Base-by-base conservation (phyloP, 805 yeast genomes). In the Starmerella floricola region DNA sequence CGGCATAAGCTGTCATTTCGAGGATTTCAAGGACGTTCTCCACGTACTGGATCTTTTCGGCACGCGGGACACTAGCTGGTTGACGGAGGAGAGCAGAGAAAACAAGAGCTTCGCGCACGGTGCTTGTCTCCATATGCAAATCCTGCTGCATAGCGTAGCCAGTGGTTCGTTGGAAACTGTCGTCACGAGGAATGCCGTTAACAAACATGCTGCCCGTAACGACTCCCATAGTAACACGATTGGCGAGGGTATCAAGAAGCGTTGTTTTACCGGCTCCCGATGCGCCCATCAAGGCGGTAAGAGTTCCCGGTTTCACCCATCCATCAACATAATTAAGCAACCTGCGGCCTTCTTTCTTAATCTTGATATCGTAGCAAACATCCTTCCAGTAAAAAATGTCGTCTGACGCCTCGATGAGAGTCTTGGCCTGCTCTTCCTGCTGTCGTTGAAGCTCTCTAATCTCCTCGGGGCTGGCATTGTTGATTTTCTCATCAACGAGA, bases 221-320 rank as follows among this genome's bases (percentile, higher is more conserved):
- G 15, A 74, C 76, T 61, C 88, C 91, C 58, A 72, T 66, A 33
- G 76, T 71, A 41, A 78, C 72, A 59, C 88, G 71, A 55, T 77
- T 81, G 18, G 85, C 77, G 46, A 81, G 68, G 51, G 78, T 77
- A 59, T 80, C 79, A 53, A 81, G 66, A 44, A 80, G 64, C 2
- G 88, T 81, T 20, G 91, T 80, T 56, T 80, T 80, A 65, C 91
- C 91, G 35, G 91, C 91, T 64, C 91, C 91, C 27, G 88, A 80
- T 40, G 79, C 81, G 55, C 91, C 91, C 87, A 80, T 79, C 45
- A 80, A 66, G 4, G 88, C 88, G 32, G 87, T 79, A 60, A 80
- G 66, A 44, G 81, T 79, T 53, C 88, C 88, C 16, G 88, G 88
- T 55, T 76, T 76, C 42, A 79, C 84, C 68, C 76, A 80, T 38